These are phyloP conservation scores for Malania oleifera DNA, from an alignment of 164 flowering plant species.

Conservation along the genomic window DNA sequence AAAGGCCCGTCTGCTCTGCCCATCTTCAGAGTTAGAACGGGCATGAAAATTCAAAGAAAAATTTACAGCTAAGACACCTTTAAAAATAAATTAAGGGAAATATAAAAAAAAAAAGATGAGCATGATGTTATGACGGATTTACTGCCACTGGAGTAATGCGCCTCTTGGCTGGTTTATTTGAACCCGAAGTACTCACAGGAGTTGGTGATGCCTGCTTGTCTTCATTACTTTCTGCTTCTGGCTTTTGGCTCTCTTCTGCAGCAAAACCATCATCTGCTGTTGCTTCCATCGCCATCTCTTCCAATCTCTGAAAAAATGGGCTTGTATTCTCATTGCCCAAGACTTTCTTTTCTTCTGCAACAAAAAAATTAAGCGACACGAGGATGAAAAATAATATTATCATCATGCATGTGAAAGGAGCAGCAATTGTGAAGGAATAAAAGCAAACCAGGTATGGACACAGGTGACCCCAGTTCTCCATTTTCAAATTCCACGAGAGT, in stretches of 20 bases:
- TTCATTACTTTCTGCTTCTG: conserved; percentile 10
- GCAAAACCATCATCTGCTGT: conserved; percentile 6
- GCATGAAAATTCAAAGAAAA: too few species aligned
- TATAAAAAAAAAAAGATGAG: background rate
- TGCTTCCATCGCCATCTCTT: conserved; percentile 16
- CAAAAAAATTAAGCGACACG: conserved; percentile 8
- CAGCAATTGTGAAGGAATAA: conserved; percentile 8
- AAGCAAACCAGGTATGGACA: conserved; percentile 45
- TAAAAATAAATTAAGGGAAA: background rate
- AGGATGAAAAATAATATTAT: too few species aligned
- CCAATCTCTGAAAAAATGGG: conserved; percentile 15
- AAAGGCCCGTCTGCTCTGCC: too few species aligned
- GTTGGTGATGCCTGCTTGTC: conserved; percentile 26
- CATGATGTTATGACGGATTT: conserved; percentile 30
- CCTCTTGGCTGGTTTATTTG: conserved; percentile 63
- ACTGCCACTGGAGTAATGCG: conserved; percentile 87
- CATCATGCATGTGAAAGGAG: too few species aligned
- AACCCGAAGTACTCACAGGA: conserved; percentile 17
- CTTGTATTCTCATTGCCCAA: conserved; percentile 21
- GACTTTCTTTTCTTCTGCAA: conserved; percentile 23
- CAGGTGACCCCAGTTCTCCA: conserved; percentile 73
- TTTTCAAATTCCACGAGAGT: conserved; percentile 74
- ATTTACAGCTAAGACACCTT: background rate
- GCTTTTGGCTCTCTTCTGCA: conserved; percentile 7
- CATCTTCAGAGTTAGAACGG: too few species aligned